Conservation (phyloP, 2,329 filamentous ascomycete species). For the Colletotrichum incanum region DNA sequence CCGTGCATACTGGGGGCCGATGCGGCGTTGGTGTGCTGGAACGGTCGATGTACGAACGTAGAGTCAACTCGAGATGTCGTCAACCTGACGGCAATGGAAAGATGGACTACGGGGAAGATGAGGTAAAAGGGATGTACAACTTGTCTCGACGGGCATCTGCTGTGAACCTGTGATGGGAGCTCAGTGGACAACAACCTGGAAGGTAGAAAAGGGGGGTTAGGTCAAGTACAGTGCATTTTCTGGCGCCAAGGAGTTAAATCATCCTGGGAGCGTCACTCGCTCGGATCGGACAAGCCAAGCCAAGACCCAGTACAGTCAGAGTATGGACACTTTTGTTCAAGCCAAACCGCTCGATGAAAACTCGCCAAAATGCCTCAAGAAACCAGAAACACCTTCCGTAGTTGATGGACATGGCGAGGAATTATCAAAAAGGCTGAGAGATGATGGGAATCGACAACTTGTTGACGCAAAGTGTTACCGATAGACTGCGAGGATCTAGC, state of each 20-base stretch:
- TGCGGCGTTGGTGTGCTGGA: neutral
- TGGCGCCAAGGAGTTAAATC: constrained; percentile 37
- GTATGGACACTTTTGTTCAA: neutral
- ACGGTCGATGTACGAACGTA: neutral
- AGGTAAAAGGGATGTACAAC: neutral
- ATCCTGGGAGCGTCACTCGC: constrained; percentile 39
- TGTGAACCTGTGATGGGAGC: neutral
- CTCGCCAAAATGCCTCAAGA: neutral
- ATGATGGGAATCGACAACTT: constrained; percentile 9
- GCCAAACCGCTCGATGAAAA: constrained; percentile 12
- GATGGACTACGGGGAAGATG: neutral
- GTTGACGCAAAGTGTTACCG: neutral
- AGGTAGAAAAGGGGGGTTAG: constrained; percentile 35
- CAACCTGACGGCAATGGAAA: neutral
- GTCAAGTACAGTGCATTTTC: constrained; percentile 20
- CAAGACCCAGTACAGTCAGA: constrained; percentile 16
- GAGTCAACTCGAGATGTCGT: neutral
- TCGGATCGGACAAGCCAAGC: constrained; percentile 41
- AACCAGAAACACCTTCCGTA: neutral
- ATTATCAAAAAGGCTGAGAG: constrained; percentile 19
- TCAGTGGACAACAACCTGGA: neutral
- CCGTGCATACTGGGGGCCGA: neutral
- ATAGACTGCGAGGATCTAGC: neutral
- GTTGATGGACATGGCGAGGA: constrained; percentile 26
- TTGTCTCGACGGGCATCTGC: neutral